These are phyloP conservation scores for Mikania micrantha DNA, from an alignment of 129 eudicot species.

Conservation along the genomic window DNA sequence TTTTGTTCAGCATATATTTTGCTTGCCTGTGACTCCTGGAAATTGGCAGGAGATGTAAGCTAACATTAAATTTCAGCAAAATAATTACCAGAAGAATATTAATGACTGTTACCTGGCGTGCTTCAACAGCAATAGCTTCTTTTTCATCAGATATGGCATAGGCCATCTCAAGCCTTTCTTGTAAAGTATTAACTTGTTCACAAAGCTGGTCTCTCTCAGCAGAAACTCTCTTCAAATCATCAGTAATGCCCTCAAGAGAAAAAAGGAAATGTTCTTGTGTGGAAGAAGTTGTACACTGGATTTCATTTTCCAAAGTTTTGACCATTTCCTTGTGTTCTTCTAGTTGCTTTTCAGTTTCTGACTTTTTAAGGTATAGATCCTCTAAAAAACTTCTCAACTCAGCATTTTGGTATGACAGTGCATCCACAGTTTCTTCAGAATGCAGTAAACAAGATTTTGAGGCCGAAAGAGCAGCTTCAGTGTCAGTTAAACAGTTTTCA, in stretches of 20 bases:
- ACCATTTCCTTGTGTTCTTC: slow-evolving; percentile 63
- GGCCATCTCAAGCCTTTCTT: slow-evolving; percentile 60
- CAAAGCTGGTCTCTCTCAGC: slow-evolving; percentile 55
- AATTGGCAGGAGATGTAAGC: slow-evolving; percentile 6
- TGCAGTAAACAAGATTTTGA: slow-evolving; percentile 55
- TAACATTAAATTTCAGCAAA: not conserved
- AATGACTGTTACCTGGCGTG: slow-evolving; percentile 57
- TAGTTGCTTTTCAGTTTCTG: slow-evolving; percentile 57
- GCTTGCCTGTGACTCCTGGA: slow-evolving; percentile 69
- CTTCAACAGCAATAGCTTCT: slow-evolving; percentile 80
- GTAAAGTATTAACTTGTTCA: slow-evolving; percentile 51
- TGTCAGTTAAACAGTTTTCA: slow-evolving; percentile 48
- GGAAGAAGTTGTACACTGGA: slow-evolving; percentile 43
- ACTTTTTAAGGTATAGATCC: slow-evolving; percentile 54
- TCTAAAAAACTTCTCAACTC: slow-evolving; percentile 51
- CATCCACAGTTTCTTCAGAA: slow-evolving; percentile 43
- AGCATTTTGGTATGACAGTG: slow-evolving; percentile 48
- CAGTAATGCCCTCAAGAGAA: slow-evolving; percentile 46
- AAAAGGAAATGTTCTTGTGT: slow-evolving; percentile 35
- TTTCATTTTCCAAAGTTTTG: slow-evolving; percentile 59
- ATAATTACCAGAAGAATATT: slow-evolving; percentile 1
- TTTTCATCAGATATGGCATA: slow-evolving; percentile 80
- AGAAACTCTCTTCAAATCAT: slow-evolving; percentile 46
- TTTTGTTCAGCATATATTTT: slow-evolving; percentile 77
- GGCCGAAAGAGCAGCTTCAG: slow-evolving; percentile 46